These are phyloP conservation scores for Sporothrix humicola DNA, from an alignment of 2,329 filamentous ascomycete species.

Conservation along the genomic window DNA sequence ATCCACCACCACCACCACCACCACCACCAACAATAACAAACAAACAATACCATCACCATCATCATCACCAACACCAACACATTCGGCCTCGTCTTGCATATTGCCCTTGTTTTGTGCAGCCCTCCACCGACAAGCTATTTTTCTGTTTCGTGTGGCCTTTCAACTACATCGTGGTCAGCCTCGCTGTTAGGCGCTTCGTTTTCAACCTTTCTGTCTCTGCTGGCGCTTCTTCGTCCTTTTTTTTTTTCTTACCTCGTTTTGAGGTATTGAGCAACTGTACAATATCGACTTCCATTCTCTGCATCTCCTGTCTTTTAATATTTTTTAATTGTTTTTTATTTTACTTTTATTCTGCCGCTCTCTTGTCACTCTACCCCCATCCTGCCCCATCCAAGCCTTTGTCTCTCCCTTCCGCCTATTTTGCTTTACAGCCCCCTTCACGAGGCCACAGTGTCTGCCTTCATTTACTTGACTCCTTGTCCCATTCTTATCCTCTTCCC, in stretches of 20 bases:
- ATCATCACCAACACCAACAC: not conserved
- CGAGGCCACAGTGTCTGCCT: constrained; percentile 8
- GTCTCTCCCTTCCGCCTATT: constrained; percentile 13
- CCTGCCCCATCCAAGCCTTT: constrained; percentile 14
- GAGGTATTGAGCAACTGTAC: not conserved
- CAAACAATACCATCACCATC: not conserved
- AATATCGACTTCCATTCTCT: not conserved
- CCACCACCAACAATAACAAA: not conserved
- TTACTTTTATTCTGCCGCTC: not conserved
- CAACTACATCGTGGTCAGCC: constrained; percentile 1
- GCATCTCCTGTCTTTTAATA: not conserved
- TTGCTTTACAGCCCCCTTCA: constrained; percentile 9
- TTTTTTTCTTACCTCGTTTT: not conserved
- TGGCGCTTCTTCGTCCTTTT: not conserved
- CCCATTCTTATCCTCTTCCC: not conserved
- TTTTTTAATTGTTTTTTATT: not conserved
- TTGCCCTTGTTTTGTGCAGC: not conserved
- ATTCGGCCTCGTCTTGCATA: constrained; percentile 6
- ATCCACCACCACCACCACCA: constrained; percentile 9
- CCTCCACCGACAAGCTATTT: not conserved
- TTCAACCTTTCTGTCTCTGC: not conserved
- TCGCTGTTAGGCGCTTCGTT: constrained; percentile 13
- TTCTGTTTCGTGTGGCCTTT: not conserved
- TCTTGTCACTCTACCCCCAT: not conserved
- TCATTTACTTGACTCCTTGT: constrained; percentile 10